These are phyloP conservation scores for Eragrostis tef DNA, from an alignment of 202 grass and related monocot genomes.

Conservation along the genomic window DNA sequence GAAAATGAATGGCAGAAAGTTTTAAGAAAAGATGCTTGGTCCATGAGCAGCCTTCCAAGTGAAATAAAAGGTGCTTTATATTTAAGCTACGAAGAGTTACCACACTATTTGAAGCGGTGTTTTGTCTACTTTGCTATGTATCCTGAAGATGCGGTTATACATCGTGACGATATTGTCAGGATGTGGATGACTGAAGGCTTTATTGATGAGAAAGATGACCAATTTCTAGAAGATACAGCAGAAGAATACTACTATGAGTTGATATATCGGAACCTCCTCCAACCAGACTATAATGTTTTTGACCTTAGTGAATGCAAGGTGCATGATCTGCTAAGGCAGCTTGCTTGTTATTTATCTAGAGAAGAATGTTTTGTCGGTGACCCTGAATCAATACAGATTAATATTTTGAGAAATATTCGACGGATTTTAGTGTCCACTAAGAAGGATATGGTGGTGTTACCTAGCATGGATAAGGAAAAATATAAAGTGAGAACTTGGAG, in stretches of 20 bases:
- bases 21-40: slow-evolving; percentile 21
- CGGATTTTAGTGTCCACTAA: background rate
- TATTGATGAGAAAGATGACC: background rate
- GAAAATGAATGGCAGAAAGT: slow-evolving; percentile 42
- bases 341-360: slow-evolving; percentile 21
- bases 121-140: slow-evolving; percentile 27
- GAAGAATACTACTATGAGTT: slow-evolving; percentile 41
- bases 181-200: slow-evolving; percentile 45
- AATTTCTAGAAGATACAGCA: slow-evolving; percentile 12
- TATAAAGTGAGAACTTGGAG: slow-evolving; percentile 19
- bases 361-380: slow-evolving; percentile 20
- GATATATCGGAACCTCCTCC: slow-evolving; percentile 28
- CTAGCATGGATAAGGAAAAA: background rate
- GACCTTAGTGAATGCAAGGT: background rate
- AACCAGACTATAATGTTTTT: background rate
- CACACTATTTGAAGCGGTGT: slow-evolving; percentile 37
- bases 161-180: background rate
- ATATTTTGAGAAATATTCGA: too few relatives aligned
- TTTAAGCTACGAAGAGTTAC: slow-evolving; percentile 44
- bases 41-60: background rate
- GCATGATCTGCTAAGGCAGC: slow-evolving; percentile 36
- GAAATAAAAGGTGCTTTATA: slow-evolving; percentile 24
- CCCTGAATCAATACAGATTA: background rate
- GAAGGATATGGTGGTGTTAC: background rate
- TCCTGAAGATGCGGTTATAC: rapidly evolving